Conservation (phyloP, 208 protist species). For the Leptomonas pyrrhocoris region DNA sequence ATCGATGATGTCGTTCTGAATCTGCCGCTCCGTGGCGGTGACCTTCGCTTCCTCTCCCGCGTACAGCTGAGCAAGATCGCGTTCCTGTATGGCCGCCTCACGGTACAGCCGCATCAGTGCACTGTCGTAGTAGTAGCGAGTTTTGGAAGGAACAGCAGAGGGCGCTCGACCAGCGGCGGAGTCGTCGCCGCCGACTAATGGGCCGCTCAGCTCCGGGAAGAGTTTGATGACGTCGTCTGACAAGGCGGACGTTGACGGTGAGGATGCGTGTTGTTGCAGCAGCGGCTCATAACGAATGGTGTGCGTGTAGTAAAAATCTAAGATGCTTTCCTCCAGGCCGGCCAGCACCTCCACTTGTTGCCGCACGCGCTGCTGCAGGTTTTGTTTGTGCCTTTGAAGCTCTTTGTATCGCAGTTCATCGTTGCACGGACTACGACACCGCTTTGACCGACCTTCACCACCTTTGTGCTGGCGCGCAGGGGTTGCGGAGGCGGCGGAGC, state of each 20-base stretch:
- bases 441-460: constrained; percentile 11
- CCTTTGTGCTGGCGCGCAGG: constrained; percentile 3
- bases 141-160: constrained; percentile 9
- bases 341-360: constrained; percentile 4
- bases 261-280: background rate
- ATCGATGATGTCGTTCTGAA: constrained; percentile 35
- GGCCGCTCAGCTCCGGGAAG: constrained; percentile 15
- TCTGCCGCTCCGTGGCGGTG: constrained; percentile 28
- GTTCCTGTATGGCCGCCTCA: constrained; percentile 8
- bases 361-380: constrained; percentile 2
- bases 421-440: constrained; percentile 28
- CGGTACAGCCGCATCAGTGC: constrained; percentile 36
- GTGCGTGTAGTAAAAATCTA: constrained; percentile 71
- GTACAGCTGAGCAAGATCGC: constrained; percentile 17
- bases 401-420: constrained; percentile 33
- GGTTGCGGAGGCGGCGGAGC: no score
- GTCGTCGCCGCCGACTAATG: background rate
- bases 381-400: constrained; percentile 14
- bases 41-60: constrained; percentile 12
- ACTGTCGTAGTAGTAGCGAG: constrained; percentile 42
- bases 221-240: background rate
- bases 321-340: constrained; percentile 45
- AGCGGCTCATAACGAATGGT: constrained; percentile 42
- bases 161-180: background rate
- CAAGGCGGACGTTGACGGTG: background rate